Conservation (phyloP, 2,329 filamentous ascomycete species). For the Neurospora sp. region DNA sequence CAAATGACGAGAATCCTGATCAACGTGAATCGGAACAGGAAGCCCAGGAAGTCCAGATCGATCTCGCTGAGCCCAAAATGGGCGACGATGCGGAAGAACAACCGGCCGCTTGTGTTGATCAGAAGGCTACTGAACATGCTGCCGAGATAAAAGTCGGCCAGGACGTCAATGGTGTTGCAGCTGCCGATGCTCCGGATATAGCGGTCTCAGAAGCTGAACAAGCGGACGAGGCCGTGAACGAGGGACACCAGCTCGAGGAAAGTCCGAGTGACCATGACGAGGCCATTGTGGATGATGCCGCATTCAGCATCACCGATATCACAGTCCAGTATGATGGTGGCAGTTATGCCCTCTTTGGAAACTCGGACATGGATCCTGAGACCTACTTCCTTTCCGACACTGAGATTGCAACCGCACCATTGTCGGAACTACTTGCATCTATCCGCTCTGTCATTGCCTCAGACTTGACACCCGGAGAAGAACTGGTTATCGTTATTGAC, state of each 20-base stretch:
- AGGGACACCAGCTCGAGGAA: not conserved
- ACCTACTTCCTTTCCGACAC: constrained; percentile 36
- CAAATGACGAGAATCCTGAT: not conserved
- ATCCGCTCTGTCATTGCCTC: constrained; percentile 36
- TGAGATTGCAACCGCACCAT: constrained; percentile 31
- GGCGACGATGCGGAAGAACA: not conserved
- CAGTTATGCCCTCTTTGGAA: constrained; percentile 24
- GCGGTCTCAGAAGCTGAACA: not conserved
- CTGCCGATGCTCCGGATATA: not conserved
- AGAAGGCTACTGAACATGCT: not conserved
- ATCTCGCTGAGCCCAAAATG: constrained; percentile 2
- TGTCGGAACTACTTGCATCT: constrained; percentile 33
- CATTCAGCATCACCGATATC: constrained; percentile 16
- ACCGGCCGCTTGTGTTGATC: not conserved
- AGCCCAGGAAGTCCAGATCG: not conserved
- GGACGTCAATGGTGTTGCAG: not conserved
- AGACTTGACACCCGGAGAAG: constrained; percentile 35
- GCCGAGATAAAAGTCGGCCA: not conserved
- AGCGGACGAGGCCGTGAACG: not conserved
- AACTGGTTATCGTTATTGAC: constrained; percentile 41
- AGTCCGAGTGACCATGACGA: not conserved
- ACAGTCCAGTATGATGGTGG: constrained; percentile 23
- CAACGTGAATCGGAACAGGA: not conserved
- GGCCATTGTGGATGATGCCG: constrained; percentile 2
- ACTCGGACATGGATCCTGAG: constrained; percentile 26